Conservation (phyloP, 352 stramenopile genomes). For the Phytopythium chamaehyphon region DNA sequence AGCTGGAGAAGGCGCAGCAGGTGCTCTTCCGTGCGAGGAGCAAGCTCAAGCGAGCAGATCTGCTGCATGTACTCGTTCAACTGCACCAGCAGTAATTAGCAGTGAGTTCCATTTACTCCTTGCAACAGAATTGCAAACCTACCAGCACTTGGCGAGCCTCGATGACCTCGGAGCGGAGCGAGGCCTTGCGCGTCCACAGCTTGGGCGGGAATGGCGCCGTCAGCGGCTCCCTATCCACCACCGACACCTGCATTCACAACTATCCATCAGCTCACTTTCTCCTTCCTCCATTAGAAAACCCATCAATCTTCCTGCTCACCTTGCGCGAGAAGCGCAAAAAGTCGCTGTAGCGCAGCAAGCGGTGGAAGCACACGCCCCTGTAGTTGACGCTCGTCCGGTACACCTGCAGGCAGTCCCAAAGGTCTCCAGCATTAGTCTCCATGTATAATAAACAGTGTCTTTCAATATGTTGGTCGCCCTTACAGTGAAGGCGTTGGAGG, state of each 20-base stretch:
- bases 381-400: slow-evolving; percentile 74
- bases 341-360: slow-evolving; percentile 63
- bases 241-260: slow-evolving; percentile 21
- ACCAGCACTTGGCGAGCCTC: slow-evolving; percentile 69
- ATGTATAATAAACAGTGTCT: neutral
- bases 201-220: slow-evolving; percentile 38
- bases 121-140: no score
- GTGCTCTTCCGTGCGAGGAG: slow-evolving; percentile 31
- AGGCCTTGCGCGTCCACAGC: slow-evolving; percentile 50
- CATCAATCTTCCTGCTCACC: slow-evolving; percentile 4
- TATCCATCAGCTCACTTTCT: no score
- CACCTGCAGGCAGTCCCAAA: no score
- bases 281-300: no score
- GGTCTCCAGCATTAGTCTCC: neutral
- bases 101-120: no score
- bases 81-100: no score
- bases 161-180: slow-evolving; percentile 49
- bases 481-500: slow-evolving; percentile 47
- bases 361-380: slow-evolving; percentile 58
- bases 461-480: no score
- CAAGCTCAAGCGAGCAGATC: slow-evolving; percentile 36
- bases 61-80: slow-evolving; percentile 74
- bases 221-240: slow-evolving; percentile 17
- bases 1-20: slow-evolving; percentile 44
- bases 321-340: slow-evolving; percentile 46